A percentile compares a stretch with the other conserved stretches of the same genome.
phyloP scores from a whole-genome alignment of 2,329 filamentous ascomycete species.

The Fusarium armeniacum region DNA sequence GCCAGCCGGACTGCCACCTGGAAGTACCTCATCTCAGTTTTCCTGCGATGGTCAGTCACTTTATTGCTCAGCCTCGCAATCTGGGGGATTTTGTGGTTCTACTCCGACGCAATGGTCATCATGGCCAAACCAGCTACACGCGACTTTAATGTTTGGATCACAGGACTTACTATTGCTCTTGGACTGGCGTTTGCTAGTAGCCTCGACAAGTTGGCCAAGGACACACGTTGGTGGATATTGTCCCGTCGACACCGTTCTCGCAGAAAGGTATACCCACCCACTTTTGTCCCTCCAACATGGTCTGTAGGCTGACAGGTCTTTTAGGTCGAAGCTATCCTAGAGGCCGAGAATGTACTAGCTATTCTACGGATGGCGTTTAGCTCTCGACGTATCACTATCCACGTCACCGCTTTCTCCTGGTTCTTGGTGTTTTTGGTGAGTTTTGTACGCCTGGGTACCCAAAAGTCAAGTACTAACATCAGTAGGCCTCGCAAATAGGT shows the following conservation, averaged over 20 bases:
- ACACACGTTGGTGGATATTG: not conserved
- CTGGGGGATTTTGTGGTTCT: not conserved
- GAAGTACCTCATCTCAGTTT: not conserved
- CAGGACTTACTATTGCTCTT: not conserved
- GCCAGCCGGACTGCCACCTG: not conserved
- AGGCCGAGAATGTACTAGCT: not conserved
- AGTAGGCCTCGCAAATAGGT: not conserved
- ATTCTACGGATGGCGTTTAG: not conserved
- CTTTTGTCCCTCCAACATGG: not conserved
- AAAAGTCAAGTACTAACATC: not conserved
- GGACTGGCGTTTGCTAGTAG: not conserved
- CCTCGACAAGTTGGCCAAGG: not conserved
- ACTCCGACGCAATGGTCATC: not conserved
- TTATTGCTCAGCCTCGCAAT: not conserved
- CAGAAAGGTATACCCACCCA: not conserved
- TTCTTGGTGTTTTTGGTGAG: not conserved
- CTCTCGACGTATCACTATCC: not conserved
- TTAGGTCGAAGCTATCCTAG: not conserved
- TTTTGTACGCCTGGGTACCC: not conserved
- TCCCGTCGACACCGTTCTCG: not conserved
- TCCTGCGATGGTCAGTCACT: not conserved
- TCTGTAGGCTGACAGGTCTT: not conserved
- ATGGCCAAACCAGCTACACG: not conserved
- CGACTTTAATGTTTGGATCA: not conserved
- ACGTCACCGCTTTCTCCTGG: not conserved